A percentile compares a stretch with the other conserved stretches of the same genome.
phyloP scores from a whole-genome alignment of 805 yeast species.

The Myxozyma kluyveri region DNA sequence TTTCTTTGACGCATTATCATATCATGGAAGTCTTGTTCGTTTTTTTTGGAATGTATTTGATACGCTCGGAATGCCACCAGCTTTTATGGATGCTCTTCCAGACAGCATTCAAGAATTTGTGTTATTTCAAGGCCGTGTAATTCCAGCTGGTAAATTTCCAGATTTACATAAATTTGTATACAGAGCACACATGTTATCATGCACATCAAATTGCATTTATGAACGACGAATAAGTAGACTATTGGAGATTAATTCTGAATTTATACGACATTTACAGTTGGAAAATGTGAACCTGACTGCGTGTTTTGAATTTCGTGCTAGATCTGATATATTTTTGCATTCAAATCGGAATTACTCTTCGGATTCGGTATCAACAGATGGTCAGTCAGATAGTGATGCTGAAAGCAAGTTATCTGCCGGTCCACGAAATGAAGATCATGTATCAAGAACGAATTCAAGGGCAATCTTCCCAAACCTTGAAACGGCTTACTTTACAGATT shows the following conservation, averaged over 20 bases:
- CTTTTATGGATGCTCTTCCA: slow-evolving; percentile 24
- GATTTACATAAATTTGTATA: slow-evolving; percentile 17
- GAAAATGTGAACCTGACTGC: slow-evolving; percentile 25
- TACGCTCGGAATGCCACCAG: slow-evolving; percentile 22
- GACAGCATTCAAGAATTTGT: slow-evolving; percentile 14
- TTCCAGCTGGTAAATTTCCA: slow-evolving; percentile 13
- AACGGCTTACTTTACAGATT: slow-evolving; percentile 16
- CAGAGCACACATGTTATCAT: slow-evolving; percentile 27
- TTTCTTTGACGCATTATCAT: slow-evolving; percentile 12
- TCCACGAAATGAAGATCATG: not conserved
- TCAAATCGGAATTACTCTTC: not conserved
- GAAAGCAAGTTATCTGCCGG: not conserved
- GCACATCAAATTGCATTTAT: slow-evolving; percentile 22
- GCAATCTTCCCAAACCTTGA: slow-evolving; percentile 11
- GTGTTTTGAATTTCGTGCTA: slow-evolving; percentile 22
- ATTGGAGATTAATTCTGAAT: slow-evolving; percentile 3
- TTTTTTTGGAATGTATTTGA: slow-evolving; percentile 30
- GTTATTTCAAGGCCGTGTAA: slow-evolving; percentile 25
- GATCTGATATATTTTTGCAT: not conserved
- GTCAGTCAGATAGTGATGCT: not conserved
- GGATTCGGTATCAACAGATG: not conserved
- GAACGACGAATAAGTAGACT: slow-evolving; percentile 23
- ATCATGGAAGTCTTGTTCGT: slow-evolving; percentile 1
- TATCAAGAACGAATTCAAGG: not conserved
- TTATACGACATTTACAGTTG: slow-evolving; percentile 12